phyloP scores from a whole-genome alignment of 2,329 filamentous ascomycete species.

The Ustulina deusta region DNA sequence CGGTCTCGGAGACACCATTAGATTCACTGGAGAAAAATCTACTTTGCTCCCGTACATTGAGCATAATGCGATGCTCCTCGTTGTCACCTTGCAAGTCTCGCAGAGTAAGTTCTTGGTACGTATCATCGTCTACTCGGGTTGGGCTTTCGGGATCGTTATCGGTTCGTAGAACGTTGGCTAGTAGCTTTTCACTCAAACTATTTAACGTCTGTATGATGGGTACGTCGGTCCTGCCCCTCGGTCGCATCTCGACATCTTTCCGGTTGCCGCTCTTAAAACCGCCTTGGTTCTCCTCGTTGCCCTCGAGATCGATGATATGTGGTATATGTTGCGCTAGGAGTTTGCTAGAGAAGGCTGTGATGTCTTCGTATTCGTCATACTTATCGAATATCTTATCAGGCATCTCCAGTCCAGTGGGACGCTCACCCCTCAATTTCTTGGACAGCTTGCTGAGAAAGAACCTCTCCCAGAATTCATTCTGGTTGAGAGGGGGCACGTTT shows the following conservation, averaged over 20 bases:
- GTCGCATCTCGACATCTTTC: slow-evolving; percentile 91
- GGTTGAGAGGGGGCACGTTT: slow-evolving; percentile 83
- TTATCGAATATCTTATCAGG: slow-evolving; percentile 85
- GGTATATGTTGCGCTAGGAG: slow-evolving; percentile 77
- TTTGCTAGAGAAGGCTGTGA: slow-evolving; percentile 63
- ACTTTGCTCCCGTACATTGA: slow-evolving; percentile 90
- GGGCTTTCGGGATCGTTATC: slow-evolving; percentile 75
- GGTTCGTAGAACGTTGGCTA: slow-evolving; percentile 85
- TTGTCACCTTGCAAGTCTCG: slow-evolving; percentile 82
- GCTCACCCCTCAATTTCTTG: slow-evolving; percentile 92
- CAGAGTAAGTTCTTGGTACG: slow-evolving; percentile 79
- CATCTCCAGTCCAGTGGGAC: slow-evolving; percentile 80
- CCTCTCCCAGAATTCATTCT: slow-evolving; percentile 88
- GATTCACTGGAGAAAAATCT: slow-evolving; percentile 78
- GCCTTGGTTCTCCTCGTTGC: slow-evolving; percentile 94
- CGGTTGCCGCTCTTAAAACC: slow-evolving; percentile 84
- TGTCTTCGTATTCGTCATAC: slow-evolving; percentile 81
- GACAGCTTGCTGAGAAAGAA: slow-evolving; percentile 94
- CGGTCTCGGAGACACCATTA: slow-evolving; percentile 59
- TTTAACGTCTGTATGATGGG: slow-evolving; percentile 93
- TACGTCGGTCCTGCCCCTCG: slow-evolving; percentile 75
- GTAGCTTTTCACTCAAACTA: slow-evolving; percentile 90
- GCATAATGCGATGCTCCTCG: slow-evolving; percentile 80
- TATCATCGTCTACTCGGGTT: slow-evolving; percentile 76
- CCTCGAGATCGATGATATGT: slow-evolving; percentile 90